These are phyloP conservation scores for Leishmania braziliensis DNA, from an alignment of 208 protist species.

Conservation along the genomic window DNA sequence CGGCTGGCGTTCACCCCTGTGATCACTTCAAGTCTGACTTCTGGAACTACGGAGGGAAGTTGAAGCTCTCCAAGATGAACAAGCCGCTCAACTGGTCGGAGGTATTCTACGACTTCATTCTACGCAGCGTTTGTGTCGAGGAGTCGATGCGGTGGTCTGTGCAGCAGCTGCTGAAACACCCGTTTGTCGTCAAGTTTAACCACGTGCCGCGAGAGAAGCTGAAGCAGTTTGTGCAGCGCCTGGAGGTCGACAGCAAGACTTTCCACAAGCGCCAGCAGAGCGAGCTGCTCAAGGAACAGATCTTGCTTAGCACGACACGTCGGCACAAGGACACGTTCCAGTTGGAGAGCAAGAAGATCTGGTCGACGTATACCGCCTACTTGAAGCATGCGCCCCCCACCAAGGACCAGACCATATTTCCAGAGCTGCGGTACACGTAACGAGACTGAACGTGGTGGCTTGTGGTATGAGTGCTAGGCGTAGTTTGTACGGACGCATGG, in stretches of 20 bases:
- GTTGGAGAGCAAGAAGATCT: constrained; percentile 62
- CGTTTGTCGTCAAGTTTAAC: constrained; percentile 73
- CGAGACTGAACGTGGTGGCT: background rate
- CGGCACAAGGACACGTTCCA: constrained; percentile 61
- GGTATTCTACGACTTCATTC: constrained; percentile 80
- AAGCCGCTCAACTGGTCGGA: constrained; percentile 82
- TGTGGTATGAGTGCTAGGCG: background rate
- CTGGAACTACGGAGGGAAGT: constrained; percentile 79
- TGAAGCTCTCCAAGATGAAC: constrained; percentile 80
- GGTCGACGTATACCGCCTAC: constrained; percentile 71
- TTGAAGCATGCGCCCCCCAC: constrained; percentile 63
- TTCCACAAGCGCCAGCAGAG: constrained; percentile 75
- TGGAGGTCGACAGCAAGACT: constrained; percentile 67
- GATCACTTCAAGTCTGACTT: constrained; percentile 87
- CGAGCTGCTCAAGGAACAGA: constrained; percentile 74
- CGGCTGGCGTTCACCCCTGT: constrained; percentile 76
- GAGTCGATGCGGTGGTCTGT: constrained; percentile 62
- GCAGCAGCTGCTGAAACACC: constrained; percentile 67
- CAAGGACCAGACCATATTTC: constrained; percentile 74
- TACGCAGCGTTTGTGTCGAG: constrained; percentile 64
- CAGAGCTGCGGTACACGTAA: constrained; percentile 38
- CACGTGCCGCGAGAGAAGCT: constrained; percentile 70
- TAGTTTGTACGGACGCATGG: background rate
- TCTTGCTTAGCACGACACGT: constrained; percentile 68
- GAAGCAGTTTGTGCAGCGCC: constrained; percentile 71